A percentile compares a stretch with the other conserved stretches of the same genome.
phyloP scores from a whole-genome alignment of 768 basidiomycete species.

The Leccinum incarnatum region DNA sequence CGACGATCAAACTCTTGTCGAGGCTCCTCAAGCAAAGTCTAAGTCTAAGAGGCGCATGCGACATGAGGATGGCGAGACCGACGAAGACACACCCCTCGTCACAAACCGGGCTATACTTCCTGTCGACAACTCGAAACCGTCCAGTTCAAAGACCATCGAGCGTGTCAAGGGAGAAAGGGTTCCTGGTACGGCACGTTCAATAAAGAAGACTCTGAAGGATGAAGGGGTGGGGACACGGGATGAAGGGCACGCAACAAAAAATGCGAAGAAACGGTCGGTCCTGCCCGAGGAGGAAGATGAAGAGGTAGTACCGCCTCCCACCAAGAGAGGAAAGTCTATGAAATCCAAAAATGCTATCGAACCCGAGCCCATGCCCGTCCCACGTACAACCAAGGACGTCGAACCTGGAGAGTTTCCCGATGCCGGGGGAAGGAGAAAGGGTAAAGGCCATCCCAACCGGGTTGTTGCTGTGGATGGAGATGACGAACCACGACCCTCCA shows the following conservation, averaged over 20 bases:
- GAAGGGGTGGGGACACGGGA: not conserved
- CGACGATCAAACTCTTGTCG: constrained; percentile 29
- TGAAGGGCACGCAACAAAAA: not conserved
- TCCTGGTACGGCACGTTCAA: not conserved
- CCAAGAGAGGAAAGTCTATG: constrained; percentile 18
- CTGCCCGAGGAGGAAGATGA: constrained; percentile 1
- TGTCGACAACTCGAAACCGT: not conserved
- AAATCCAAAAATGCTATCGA: not conserved
- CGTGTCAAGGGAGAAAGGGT: not conserved
- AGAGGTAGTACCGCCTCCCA: not conserved
- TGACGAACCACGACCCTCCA: constrained; percentile 2
- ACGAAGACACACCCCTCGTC: constrained; percentile 1
- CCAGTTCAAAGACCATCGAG: not conserved
- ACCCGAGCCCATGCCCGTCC: not conserved
- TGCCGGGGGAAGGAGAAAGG: not conserved
- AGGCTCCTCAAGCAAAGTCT: constrained; percentile 14
- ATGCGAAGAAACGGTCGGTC: constrained; percentile 5
- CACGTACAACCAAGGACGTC: not conserved
- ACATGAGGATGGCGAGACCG: not conserved
- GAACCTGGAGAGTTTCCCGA: not conserved
- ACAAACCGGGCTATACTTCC: not conserved
- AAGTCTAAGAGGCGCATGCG: not conserved
- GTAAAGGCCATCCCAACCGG: not conserved
- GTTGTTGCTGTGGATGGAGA: not conserved
- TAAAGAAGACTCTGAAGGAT: not conserved